Percentiles rank a stretch among this genome's conserved stretches.
Evolutionary conservation across 2,329 filamentous ascomycete species (phyloP).

Genomic region (Trichoderma aggressivum): DNA sequence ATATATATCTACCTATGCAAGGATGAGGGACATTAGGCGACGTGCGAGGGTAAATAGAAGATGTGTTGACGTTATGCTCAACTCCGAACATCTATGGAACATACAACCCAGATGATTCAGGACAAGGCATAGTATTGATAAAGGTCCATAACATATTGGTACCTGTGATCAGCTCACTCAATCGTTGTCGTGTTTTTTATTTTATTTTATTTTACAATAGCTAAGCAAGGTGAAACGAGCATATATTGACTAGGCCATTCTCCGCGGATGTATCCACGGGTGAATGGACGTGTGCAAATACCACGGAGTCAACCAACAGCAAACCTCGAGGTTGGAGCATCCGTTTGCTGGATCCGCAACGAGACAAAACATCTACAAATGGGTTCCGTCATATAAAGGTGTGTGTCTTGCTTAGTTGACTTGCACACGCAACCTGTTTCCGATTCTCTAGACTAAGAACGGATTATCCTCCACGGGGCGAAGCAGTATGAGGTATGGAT

Average conservation of each 20-base stretch:
- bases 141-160: not conserved
- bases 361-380: not conserved
- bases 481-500: not conserved
- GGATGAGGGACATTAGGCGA: not conserved
- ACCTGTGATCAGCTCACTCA: not conserved
- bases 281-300: not conserved
- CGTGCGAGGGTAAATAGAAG: not conserved
- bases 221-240: not conserved
- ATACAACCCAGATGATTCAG: not conserved
- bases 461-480: not conserved
- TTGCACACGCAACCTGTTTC: not conserved
- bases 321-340: not conserved
- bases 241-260: not conserved
- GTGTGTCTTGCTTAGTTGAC: not conserved
- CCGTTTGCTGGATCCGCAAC: not conserved
- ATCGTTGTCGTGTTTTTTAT: not conserved
- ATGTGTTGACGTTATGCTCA: not conserved
- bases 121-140: not conserved
- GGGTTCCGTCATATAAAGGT: not conserved
- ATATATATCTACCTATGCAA: not conserved
- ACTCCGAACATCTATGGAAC: not conserved
- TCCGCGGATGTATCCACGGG: not conserved
- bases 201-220: not conserved
- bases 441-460: not conserved
- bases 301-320: not conserved